Base-by-base conservation (phyloP, 805 yeast genomes). In the Lipomyces oligophaga region DNA sequence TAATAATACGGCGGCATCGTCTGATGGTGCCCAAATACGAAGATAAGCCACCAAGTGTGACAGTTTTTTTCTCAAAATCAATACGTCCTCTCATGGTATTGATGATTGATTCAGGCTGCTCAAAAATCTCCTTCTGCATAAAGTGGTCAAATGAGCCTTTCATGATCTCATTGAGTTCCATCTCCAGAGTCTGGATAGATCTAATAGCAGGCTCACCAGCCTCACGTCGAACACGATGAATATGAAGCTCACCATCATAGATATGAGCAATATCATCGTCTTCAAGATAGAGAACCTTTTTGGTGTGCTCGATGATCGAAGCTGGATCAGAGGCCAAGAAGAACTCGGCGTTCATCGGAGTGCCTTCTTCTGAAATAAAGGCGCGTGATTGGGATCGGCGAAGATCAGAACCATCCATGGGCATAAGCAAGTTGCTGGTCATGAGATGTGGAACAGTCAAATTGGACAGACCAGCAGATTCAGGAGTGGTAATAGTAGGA, bases 61-160 rank as follows among this genome's bases (percentile, higher is more conserved):
- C 83, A 34, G 70, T 73, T 60, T 76, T 75, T 65, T 81, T 81
- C 36, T 81, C 88, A 63, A 93, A 93, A 69, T 93, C 97, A 53
- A 93, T 76, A 75, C 99, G 86, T 64, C 99, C 99, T 75, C 98
- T 84, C 98, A 93, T 93, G 41, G 99, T 93, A 74, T 93, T 93
- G 67, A 89, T 84, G 41, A 97, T 84, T 3, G 97, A 89, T 64
- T 93, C 98, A 31, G 98, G 98, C 72, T 93, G 99, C 71, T 93
- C 98, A 64, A 84, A 87, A 60, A 93, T 93, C 73, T 93, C 99
- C 76, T 93, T 93, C 72, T 88, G 94, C 99, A 93, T 93, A 69
- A 90, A 93, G 71, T 93, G 98, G 60, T 79, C 81, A 73, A 84
- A 90, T 54, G 85, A 84, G 62, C 98, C 98, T 74, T 88, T 90